Base-by-base conservation (phyloP, 306 rosid species). In the Myrica gale region DNA sequence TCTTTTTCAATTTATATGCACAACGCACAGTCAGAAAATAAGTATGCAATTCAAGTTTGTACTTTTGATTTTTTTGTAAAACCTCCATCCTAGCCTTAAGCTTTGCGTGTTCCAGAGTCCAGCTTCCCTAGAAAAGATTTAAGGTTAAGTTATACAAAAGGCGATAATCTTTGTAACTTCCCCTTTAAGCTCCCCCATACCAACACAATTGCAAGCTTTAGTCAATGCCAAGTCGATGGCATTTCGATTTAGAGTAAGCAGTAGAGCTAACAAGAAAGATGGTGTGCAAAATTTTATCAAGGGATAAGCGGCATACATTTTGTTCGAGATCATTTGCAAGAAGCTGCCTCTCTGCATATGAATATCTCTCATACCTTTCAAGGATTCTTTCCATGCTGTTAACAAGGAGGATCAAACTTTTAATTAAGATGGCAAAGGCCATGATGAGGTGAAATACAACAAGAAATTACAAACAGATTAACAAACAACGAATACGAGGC, bases 291-390 rank as follows among this genome's bases (percentile, higher is more conserved):
- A 39, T 13, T 32, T 32, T 32, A 32, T 32, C 37, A 32, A 32
- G 17, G 46, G 32, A 48, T 15, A 9, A 76, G 68, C 41, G 53
- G 17, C 87, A 1, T 88, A 91, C 98, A 78, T 74, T 80, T 75
- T 89, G 66, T 39, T 85, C 78, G 1, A 76, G 82, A 15, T 85
- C 89, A 80, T 73, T 73, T 63, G 79, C 73, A 65, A 16, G 74
- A 70, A 71, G 78, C 81, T 85, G 96, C 86, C 81, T 90, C 74
- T 93, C 98, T 19, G 89, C 77, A 68, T 86, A 87, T 2, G 97
- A 88, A 68, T 84, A 82, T 83, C 98, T 88, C 58, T 93, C 98
- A 53, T 93, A 93, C 61, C 97, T 91, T 83, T 93, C 97, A 15
- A 93, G 89, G 79, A 91, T 91, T 68, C 77, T 87, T 76, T 90